Evolutionary conservation across 345 rosid species (phyloP).

Genomic region (Eucalyptus viminalis): DNA sequence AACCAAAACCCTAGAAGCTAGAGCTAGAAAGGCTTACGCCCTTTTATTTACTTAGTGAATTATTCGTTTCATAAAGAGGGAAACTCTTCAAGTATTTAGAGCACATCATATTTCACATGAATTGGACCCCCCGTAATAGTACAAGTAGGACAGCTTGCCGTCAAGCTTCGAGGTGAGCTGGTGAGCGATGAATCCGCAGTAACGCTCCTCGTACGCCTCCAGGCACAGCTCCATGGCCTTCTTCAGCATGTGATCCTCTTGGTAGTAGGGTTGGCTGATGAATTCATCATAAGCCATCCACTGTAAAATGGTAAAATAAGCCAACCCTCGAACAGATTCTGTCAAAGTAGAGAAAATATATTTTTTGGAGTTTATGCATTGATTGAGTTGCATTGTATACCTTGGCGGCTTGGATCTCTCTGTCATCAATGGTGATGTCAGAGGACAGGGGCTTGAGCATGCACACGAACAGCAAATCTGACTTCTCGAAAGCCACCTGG

Average conservation of each 20-base stretch:
- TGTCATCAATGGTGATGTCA: conserved; percentile 21
- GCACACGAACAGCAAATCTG: conserved; percentile 37
- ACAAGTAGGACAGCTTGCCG: conserved; percentile 23
- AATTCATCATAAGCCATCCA: conserved; percentile 37
- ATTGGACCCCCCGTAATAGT: background rate
- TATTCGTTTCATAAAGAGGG: background rate
- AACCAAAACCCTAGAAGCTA: background rate
- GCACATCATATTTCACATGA: background rate
- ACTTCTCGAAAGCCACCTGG: conserved; percentile 29
- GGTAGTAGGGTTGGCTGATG: conserved; percentile 18
- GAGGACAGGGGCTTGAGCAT: conserved; percentile 28
- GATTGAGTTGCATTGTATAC: background rate
- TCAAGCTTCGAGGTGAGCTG: conserved; percentile 35
- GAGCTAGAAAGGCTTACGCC: background rate
- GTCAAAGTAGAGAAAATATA: background rate
- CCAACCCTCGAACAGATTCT: background rate
- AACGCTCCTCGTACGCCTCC: conserved; percentile 11
- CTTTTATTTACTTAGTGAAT: background rate
- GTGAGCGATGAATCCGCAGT: conserved; percentile 25
- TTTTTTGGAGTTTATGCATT: background rate
- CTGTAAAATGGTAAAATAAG: background rate
- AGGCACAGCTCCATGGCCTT: conserved; percentile 19
- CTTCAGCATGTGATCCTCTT: conserved; percentile 27
- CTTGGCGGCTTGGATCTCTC: conserved; percentile 32
- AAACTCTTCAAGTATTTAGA: background rate